Evolutionary conservation across 1,284 basidiomycete genomes (phyloP), one percentile per base, ranked within the genome.

Genomic region (Austroboletus novae-zelandiae): DNA sequence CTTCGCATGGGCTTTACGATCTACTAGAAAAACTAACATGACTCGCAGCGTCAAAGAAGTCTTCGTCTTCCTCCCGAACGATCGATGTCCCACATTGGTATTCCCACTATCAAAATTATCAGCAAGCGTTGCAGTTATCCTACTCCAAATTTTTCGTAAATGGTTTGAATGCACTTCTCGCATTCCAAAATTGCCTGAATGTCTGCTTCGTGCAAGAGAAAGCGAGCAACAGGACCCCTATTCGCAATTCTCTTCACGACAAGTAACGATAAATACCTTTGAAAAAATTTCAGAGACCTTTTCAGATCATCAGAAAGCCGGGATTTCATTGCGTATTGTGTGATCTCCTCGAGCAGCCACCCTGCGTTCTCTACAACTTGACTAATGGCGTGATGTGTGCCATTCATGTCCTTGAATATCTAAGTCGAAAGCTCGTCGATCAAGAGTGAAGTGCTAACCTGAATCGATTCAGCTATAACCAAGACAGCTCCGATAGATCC

Each of bases 361-460:
- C 44, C 59, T 5, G 57, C 57, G 11, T 41, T 34, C 41, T 61
- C 50, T 7, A 63, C 25, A 7, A 59, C 57, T 31, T 46, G 48
- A 17, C 4, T 25, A 8, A 61, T 59, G 15, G 44, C 27, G 34
- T 64, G 59, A 36, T 60, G 58, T 1, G 43, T 45, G 1, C 61
- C 58, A 0, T 43, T 53, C 42, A 59, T 60, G 25, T 34, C 47
- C 59, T 60, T 36, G n/a, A n/a, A n/a, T n/a, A n/a, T n/a, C n/a
- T n/a, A n/a, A n/a, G n/a, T n/a, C n/a, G n/a, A n/a, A n/a, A n/a
- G n/a, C n/a, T n/a, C n/a, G n/a, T n/a, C n/a, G n/a, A n/a, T n/a
- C n/a, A n/a, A n/a, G n/a, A n/a, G n/a, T n/a, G n/a, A n/a, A n/a
- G n/a, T n/a, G n/a, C n/a, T n/a, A n/a, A 61, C 37, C 61, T 34